Evolutionary conservation across 495 filamentous ascomycete genomes (phyloP).

Genomic region (Tuber indicum): DNA sequence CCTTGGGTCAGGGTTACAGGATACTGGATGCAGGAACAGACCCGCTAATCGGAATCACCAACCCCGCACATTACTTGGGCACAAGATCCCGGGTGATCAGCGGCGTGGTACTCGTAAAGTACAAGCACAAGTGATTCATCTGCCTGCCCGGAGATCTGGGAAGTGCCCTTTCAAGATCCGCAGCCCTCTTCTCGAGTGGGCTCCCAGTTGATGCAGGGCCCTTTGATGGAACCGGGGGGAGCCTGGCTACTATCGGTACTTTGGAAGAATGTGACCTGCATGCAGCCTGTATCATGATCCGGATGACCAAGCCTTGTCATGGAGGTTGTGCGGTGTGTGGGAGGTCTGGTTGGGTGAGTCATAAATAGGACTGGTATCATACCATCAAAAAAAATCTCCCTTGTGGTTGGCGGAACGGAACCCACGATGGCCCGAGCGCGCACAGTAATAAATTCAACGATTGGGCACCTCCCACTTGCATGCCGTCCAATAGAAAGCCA

Average conservation of each 20-base stretch:
- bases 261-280: background rate
- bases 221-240: background rate
- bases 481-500: background rate
- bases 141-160: background rate
- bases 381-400: background rate
- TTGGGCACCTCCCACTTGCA: too few species aligned
- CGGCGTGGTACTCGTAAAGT: background rate
- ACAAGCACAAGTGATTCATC: background rate
- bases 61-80: background rate
- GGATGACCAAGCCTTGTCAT: background rate
- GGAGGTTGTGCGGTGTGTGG: background rate
- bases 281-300: background rate
- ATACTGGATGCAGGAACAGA: background rate
- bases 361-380: background rate
- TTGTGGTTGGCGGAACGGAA: too few species aligned
- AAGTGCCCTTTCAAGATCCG: background rate
- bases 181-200: background rate
- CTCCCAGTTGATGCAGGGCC: background rate
- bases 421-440: too few species aligned
- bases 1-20: too few species aligned
- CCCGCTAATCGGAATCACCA: background rate
- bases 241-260: too few species aligned
- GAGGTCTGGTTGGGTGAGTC: background rate
- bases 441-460: too few species aligned
- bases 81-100: background rate